Conservation (phyloP, 306 rosid species). For the Dryas drummondii region DNA sequence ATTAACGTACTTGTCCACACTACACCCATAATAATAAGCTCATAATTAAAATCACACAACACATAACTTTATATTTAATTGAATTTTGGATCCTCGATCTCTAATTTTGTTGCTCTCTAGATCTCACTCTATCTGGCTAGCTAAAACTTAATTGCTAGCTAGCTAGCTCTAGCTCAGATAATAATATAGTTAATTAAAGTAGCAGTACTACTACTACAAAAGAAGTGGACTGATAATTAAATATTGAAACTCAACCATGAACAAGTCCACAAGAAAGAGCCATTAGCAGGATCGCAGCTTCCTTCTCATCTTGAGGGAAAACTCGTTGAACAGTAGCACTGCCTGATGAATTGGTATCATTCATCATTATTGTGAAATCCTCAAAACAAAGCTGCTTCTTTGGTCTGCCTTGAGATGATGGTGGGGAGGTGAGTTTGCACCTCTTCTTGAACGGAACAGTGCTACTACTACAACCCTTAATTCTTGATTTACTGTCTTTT, state of each 20-base stretch:
- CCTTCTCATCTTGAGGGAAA: conserved; percentile 96
- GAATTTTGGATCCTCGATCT: neutral
- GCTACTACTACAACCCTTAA: neutral
- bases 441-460: conserved; percentile 46
- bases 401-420: conserved; percentile 31
- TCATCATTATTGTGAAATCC: conserved; percentile 54
- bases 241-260: conserved; percentile 51
- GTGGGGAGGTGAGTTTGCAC: conserved; percentile 18
- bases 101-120: conserved; percentile 5
- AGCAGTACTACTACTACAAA: neutral
- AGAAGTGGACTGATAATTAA: neutral
- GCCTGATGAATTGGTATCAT: conserved; percentile 29
- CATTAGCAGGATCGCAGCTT: conserved; percentile 92
- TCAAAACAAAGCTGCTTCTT: conserved; percentile 52
- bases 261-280: conserved; percentile 89
- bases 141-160: conserved; percentile 17
- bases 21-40: too few relatives aligned
- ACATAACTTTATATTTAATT: too few relatives aligned
- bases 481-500: conserved; percentile 37
- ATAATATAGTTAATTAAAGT: conserved; percentile 22
- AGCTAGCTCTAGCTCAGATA: conserved; percentile 18
- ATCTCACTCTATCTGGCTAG: conserved; percentile 10
- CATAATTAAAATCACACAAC: too few relatives aligned
- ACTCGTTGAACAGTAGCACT: conserved; percentile 55
- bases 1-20: too few relatives aligned